phyloP scores from a whole-genome alignment of 495 filamentous ascomycete species.

The Aspergillus haitiensis region DNA sequence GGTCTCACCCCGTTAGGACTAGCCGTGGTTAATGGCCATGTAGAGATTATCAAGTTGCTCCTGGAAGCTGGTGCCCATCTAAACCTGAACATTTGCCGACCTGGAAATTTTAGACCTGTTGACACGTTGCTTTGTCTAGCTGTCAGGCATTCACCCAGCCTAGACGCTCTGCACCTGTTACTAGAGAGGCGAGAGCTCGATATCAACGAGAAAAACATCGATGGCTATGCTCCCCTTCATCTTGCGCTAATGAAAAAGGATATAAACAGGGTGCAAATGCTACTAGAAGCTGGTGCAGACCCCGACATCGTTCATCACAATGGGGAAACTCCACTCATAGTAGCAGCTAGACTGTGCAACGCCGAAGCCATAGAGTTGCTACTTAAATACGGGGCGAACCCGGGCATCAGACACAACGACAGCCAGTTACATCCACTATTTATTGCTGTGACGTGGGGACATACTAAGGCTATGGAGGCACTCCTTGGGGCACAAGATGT shows the following conservation, averaged over 20 bases:
- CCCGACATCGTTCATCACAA: background rate
- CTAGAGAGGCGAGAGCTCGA: background rate
- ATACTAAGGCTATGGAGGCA: background rate
- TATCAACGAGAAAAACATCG: background rate
- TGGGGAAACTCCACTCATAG: background rate
- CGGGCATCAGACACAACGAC: background rate
- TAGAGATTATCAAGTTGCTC: background rate
- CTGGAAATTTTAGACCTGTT: background rate
- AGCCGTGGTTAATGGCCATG: background rate
- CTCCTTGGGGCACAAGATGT: background rate
- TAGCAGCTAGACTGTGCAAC: background rate
- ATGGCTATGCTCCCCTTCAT: background rate
- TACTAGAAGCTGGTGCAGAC: background rate
- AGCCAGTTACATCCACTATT: background rate
- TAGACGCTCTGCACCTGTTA: background rate
- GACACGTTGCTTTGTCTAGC: background rate
- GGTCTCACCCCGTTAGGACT: background rate
- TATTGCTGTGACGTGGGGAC: background rate
- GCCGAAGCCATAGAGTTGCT: background rate
- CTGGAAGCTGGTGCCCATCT: background rate
- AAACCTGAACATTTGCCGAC: background rate
- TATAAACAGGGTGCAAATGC: background rate
- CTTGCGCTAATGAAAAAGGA: background rate
- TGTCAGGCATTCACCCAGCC: background rate
- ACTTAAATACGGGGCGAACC: background rate